A percentile compares a stretch with the other conserved stretches of the same genome.
Conservation (phyloP, 1,139 yeast genomes). For the Kodamaea sp. region DNA sequence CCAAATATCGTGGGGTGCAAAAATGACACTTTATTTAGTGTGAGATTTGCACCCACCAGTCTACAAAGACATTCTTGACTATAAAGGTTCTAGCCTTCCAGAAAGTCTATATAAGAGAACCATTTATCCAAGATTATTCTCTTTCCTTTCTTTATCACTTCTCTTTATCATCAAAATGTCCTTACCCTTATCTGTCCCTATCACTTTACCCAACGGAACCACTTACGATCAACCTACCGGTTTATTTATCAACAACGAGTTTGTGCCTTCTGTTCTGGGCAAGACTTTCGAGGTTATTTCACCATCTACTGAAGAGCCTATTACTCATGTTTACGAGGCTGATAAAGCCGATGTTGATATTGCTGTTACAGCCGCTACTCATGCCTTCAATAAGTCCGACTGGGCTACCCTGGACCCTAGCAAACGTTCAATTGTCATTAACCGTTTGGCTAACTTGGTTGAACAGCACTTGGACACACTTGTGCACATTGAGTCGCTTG, state of each 20-base stretch:
- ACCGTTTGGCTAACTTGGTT: conserved; percentile 20
- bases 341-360: conserved; percentile 17
- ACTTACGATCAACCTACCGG: conserved; percentile 37
- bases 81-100: no score
- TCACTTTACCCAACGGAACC: conserved; percentile 64
- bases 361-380: conserved; percentile 20
- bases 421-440: conserved; percentile 12
- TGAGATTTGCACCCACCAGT: no score
- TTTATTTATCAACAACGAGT: conserved; percentile 22
- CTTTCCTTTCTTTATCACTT: no score
- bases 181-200: conserved; percentile 46
- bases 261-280: conserved; percentile 15
- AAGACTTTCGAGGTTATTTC: conserved; percentile 18
- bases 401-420: conserved; percentile 44
- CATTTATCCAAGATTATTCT: no score
- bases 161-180: no score
- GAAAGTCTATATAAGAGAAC: no score
- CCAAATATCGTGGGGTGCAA: no score
- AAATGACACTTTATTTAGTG: no score
- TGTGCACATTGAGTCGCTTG: conserved; percentile 21
- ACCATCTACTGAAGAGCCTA: conserved; percentile 21
- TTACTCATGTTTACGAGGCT: conserved; percentile 19
- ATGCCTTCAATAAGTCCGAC: conserved; percentile 19
- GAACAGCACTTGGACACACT: conserved; percentile 19
- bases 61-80: no score